Percentiles rank a stretch among this genome's conserved stretches.
These are phyloP conservation scores for Colletotrichum orchidophilum DNA, from an alignment of 2,329 filamentous ascomycete genomes.

Conservation along the genomic window DNA sequence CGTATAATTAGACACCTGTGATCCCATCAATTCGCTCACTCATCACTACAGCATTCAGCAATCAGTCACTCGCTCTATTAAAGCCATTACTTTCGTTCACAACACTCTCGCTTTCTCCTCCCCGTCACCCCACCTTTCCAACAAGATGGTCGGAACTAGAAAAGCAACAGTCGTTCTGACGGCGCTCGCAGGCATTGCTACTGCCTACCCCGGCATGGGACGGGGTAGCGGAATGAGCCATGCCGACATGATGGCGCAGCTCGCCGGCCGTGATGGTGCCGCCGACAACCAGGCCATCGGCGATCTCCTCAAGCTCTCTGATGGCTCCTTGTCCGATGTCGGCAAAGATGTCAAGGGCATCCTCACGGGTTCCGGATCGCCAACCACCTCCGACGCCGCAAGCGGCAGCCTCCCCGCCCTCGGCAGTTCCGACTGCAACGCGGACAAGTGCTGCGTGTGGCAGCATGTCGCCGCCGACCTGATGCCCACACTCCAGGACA, in stretches of 20 bases:
- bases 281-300: conserved; percentile 42
- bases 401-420: conserved; percentile 38
- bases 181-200: conserved; percentile 3
- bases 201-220: conserved; percentile 37
- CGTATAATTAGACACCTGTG: neutral
- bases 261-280: neutral
- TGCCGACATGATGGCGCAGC: neutral
- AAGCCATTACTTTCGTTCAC: neutral
- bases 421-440: conserved; percentile 36
- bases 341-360: conserved; percentile 50
- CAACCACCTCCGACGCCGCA: conserved; percentile 13
- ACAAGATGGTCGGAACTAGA: neutral
- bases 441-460: conserved; percentile 57
- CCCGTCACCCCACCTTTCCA: too few species aligned
- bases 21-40: neutral
- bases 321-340: conserved; percentile 42
- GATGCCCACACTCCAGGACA: conserved; percentile 45
- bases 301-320: conserved; percentile 46
- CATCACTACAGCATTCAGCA: neutral
- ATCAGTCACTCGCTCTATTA: neutral
- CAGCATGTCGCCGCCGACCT: conserved; percentile 52
- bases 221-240: conserved; percentile 17
- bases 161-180: conserved; percentile 13
- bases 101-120: neutral
- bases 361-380: conserved; percentile 38